phyloP scores from a whole-genome alignment of 225 moss, liverwort and hornwort genomes.

The Marchantia polymorpha region DNA sequence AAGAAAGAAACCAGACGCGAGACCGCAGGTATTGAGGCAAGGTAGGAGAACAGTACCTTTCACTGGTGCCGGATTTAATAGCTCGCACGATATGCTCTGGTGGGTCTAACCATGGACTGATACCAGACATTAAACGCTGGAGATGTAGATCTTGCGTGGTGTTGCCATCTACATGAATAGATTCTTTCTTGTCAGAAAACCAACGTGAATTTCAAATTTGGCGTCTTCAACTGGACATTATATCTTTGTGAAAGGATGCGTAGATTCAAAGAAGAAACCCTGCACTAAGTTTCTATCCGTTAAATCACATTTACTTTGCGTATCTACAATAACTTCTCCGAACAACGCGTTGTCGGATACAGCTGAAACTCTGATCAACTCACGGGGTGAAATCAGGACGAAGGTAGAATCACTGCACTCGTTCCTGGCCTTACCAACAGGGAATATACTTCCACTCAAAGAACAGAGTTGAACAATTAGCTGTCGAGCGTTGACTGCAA shows the following conservation, averaged over 20 bases:
- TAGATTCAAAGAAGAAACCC: background rate
- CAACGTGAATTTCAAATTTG: background rate
- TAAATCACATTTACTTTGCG: background rate
- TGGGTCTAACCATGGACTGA: slow-evolving; percentile 89
- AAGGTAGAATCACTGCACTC: no score
- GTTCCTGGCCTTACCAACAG: slow-evolving; percentile 57
- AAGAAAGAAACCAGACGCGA: background rate
- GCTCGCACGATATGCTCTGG: slow-evolving; percentile 76
- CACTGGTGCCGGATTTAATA: slow-evolving; percentile 65
- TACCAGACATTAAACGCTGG: slow-evolving; percentile 81
- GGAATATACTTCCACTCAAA: slow-evolving; percentile 92
- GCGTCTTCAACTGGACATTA: background rate
- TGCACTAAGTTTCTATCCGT: background rate
- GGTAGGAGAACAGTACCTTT: slow-evolving; percentile 48
- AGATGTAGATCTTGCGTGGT: slow-evolving; percentile 93
- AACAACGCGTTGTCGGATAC: background rate
- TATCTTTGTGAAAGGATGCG: background rate
- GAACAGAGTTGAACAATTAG: slow-evolving; percentile 95
- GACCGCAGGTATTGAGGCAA: no score
- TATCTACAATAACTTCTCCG: background rate
- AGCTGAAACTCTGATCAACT: background rate
- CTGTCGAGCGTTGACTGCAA: slow-evolving; percentile 93
- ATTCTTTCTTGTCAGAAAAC: background rate
- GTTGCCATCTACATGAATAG: slow-evolving; percentile 58
- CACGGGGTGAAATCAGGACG: background rate